Conservation (phyloP, 768 basidiomycete genomes). For the Boletus rufocinnamomeus region DNA sequence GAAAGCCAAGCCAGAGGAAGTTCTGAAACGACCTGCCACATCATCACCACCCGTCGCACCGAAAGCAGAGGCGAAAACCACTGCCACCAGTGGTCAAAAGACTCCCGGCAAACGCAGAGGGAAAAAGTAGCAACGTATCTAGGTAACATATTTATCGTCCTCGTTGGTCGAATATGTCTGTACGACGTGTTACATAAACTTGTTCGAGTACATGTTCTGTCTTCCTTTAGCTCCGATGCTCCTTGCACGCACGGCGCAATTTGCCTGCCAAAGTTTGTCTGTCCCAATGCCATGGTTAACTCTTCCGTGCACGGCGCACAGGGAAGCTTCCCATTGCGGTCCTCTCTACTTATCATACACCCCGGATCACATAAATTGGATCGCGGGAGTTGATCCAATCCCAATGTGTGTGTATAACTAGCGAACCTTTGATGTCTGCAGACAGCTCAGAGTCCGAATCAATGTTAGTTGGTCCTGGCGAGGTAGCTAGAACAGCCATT, state of each 20-base stretch:
- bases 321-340: too few relatives aligned
- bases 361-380: too few relatives aligned
- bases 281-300: neutral
- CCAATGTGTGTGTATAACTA: too few relatives aligned
- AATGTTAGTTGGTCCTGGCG: too few relatives aligned
- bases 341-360: too few relatives aligned
- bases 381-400: too few relatives aligned
- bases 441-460: too few relatives aligned
- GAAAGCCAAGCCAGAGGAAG: slow-evolving; percentile 7
- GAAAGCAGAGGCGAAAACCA: slow-evolving; percentile 19
- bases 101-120: slow-evolving; percentile 33
- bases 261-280: neutral
- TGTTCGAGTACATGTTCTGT: neutral
- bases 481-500: too few relatives aligned
- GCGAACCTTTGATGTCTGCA: too few relatives aligned
- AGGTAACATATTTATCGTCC: neutral
- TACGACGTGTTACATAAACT: neutral
- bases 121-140: slow-evolving; percentile 19
- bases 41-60: neutral
- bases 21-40: slow-evolving; percentile 2
- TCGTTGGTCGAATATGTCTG: neutral
- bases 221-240: neutral
- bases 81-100: slow-evolving; percentile 20
- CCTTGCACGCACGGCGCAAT: neutral
- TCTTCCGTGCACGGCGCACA: too few relatives aligned